Evolutionary conservation across 306 rosid genomes (phyloP).

Genomic region (Gastrolobium bilobum): DNA sequence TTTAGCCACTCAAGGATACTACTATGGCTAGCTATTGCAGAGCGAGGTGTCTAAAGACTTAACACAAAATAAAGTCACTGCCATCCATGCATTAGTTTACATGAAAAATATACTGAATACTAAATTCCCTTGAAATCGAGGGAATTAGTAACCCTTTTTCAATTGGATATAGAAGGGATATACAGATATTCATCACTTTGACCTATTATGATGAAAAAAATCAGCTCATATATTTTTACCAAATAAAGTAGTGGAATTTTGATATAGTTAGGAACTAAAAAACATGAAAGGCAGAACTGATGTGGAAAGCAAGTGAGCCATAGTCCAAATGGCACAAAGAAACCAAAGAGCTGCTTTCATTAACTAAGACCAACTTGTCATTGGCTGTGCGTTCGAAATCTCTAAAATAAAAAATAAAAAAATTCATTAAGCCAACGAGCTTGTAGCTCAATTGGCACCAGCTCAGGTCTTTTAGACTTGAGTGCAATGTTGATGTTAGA

Average conservation of each 20-base stretch:
- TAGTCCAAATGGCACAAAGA: slow-evolving; percentile 38
- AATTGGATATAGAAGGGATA: slow-evolving; percentile 18
- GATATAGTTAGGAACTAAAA: slow-evolving; percentile 17
- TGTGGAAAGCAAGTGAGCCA: slow-evolving; percentile 18
- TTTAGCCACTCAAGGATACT: not conserved
- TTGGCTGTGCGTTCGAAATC: slow-evolving; percentile 1
- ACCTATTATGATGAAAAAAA: not conserved
- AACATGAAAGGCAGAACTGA: slow-evolving; percentile 29
- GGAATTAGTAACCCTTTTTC: slow-evolving; percentile 16
- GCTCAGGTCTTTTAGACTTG: slow-evolving; percentile 5
- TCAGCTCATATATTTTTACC: not conserved
- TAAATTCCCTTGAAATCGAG: slow-evolving; percentile 7
- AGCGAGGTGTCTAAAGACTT: slow-evolving; percentile 32
- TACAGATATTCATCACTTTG: slow-evolving; percentile 9
- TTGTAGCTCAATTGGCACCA: not conserved
- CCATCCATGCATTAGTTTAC: slow-evolving; percentile 24
- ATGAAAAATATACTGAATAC: not conserved
- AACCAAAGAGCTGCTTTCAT: slow-evolving; percentile 26
- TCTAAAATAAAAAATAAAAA: slow-evolving; percentile 12
- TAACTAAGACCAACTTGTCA: slow-evolving; percentile 4
- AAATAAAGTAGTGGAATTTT: slow-evolving; percentile 24
- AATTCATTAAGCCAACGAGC: slow-evolving; percentile 5
- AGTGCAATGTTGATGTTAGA: not conserved
- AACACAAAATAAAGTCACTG: not conserved
- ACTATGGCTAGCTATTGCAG: not conserved